Percentiles rank a stretch among this genome's conserved stretches.
Evolutionary conservation across 805 yeast species (phyloP).

Genomic region (Monosporozyma servazzii): DNA sequence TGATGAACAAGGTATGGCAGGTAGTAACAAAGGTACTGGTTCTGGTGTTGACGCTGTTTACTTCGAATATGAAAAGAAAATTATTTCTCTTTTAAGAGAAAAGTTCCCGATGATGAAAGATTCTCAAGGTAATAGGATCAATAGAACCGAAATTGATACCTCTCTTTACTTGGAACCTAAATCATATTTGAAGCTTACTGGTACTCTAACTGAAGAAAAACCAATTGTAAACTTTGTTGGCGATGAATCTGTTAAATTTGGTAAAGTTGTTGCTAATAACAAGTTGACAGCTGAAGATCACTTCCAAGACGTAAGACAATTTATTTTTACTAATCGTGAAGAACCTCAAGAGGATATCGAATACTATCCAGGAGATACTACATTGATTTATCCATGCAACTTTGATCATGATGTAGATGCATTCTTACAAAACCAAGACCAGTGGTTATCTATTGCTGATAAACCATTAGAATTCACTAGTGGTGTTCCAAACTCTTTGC

Average conservation of each 20-base stretch:
- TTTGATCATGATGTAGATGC: slow-evolving; percentile 51
- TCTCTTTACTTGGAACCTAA: slow-evolving; percentile 24
- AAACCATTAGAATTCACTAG: slow-evolving; percentile 29
- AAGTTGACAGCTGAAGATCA: slow-evolving; percentile 65
- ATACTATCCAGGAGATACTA: slow-evolving; percentile 73
- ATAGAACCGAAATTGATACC: slow-evolving; percentile 18
- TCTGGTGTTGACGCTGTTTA: slow-evolving; percentile 59
- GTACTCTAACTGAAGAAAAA: neutral
- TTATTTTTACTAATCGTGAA: slow-evolving; percentile 34
- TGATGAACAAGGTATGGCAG: slow-evolving; percentile 75
- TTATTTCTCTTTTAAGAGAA: slow-evolving; percentile 32
- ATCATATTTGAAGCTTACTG: slow-evolving; percentile 12
- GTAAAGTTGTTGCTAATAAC: slow-evolving; percentile 40
- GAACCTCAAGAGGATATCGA: slow-evolving; percentile 14
- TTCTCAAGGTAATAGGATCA: slow-evolving; percentile 9
- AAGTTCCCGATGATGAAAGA: slow-evolving; percentile 26
- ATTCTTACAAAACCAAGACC: slow-evolving; percentile 53
- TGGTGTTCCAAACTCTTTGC: slow-evolving; percentile 17
- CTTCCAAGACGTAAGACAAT: slow-evolving; percentile 80
- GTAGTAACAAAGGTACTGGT: slow-evolving; percentile 33
- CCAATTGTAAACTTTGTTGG: slow-evolving; percentile 11
- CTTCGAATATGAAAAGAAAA: slow-evolving; percentile 57
- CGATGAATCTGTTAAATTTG: slow-evolving; percentile 26
- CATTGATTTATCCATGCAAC: slow-evolving; percentile 69
- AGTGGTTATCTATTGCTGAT: slow-evolving; percentile 70